phyloP scores from a whole-genome alignment of 2,329 filamentous ascomycete species.

The Claviceps fusiformis region DNA sequence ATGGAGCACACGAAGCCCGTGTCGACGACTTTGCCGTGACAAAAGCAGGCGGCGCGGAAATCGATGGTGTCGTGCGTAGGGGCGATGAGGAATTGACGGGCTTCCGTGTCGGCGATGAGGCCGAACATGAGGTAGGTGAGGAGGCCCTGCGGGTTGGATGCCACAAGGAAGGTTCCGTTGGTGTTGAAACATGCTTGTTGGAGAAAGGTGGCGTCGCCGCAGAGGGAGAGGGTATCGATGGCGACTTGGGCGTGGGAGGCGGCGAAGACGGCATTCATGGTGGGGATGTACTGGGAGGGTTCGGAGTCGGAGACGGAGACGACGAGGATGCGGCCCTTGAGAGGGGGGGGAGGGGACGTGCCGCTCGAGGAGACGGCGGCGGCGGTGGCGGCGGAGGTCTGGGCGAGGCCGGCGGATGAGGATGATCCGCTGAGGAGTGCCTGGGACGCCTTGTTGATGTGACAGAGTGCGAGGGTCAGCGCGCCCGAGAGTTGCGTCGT shows the following conservation, averaged over 20 bases:
- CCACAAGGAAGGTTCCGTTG: slow-evolving; percentile 40
- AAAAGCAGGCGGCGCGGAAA: slow-evolving; percentile 97
- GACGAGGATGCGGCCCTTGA: slow-evolving; percentile 61
- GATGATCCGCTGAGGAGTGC: slow-evolving; percentile 49
- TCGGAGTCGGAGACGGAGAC: slow-evolving; percentile 77
- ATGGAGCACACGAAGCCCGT: slow-evolving; percentile 93
- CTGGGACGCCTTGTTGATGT: slow-evolving; percentile 74
- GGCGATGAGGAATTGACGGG: slow-evolving; percentile 50
- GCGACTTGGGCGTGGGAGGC: slow-evolving; percentile 78
- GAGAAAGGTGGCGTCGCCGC: slow-evolving; percentile 77
- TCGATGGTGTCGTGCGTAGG: slow-evolving; percentile 81
- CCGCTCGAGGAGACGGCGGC: slow-evolving; percentile 17
- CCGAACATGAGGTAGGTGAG: slow-evolving; percentile 92
- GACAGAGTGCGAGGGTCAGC: slow-evolving; percentile 73
- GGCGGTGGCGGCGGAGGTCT: slow-evolving; percentile 9
- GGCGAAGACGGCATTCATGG: slow-evolving; percentile 97
- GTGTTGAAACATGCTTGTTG: slow-evolving; percentile 70
- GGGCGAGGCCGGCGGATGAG: slow-evolving; percentile 19
- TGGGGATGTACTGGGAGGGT: slow-evolving; percentile 86
- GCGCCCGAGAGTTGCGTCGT: slow-evolving; percentile 87
- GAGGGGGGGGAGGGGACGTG: slow-evolving; percentile 16
- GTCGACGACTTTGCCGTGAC: slow-evolving; percentile 81
- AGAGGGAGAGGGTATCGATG: slow-evolving; percentile 81
- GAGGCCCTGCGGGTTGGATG: slow-evolving; percentile 51
- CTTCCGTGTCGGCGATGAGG: slow-evolving; percentile 55